Base-by-base conservation (phyloP, 345 rosid species). In the Cardamine resedifolia region DNA sequence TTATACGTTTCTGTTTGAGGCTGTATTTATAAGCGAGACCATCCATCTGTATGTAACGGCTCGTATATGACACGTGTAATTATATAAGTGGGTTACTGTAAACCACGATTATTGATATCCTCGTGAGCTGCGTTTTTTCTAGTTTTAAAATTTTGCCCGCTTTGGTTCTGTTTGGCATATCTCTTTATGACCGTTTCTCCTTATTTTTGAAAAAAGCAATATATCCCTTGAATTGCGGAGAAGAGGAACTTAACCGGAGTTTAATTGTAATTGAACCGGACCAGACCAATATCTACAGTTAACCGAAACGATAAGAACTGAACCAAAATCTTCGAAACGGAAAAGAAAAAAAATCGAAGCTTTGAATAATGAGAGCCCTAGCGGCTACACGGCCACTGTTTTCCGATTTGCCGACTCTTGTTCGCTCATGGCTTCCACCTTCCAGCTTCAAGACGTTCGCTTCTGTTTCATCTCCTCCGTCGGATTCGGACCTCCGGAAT, bases 401-500 rank as follows among this genome's bases (percentile, higher is more conserved):
- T 47, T 11, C 70, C 28, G 68, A 63, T 44, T 60, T 85, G 20
- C 64, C 80, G 58, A 64, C 72, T 45, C 71, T 70, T 16, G 79
- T 73, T 16, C 85, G 79, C 3, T 53, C 73, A 65, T 78, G 83
- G 81, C 59, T 68, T 58, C 76, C 51, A 4, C 36, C 79, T 10
- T 69, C 60, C 18, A 73, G 73, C 77, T 26, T 65, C 63, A 81
- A 82, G 39, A 69, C 87, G 10, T 77, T 82, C 21, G 77, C 84
- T 7, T 73, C 73, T 47, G 2, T 68, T 74, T 77, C 75, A 3
- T 71, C 85, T 28, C 21, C 85, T 0, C 66, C 68, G 2, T 45
- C 71, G 64, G 70, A 76, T 55, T 69, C 60, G 4, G 81, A 88
- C 31, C 85, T 76, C 70, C 58, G 82, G 31, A 82, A 84, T 80